These are phyloP conservation scores for Porphyrellus cyaneotinctus DNA, from an alignment of 768 basidiomycete species.

Conservation along the genomic window DNA sequence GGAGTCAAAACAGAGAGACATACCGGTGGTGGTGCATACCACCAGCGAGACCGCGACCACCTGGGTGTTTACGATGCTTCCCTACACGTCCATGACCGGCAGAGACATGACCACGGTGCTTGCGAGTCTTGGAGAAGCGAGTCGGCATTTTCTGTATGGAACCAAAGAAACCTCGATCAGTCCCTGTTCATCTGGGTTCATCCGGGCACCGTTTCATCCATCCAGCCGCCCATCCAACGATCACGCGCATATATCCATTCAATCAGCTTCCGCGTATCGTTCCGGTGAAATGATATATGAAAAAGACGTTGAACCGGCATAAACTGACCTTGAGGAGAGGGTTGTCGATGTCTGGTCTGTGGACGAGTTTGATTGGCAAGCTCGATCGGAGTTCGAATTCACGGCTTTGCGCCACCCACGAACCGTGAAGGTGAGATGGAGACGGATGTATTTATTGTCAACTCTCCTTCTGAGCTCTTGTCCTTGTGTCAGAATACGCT, in stretches of 20 bases:
- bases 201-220: constrained; percentile 39
- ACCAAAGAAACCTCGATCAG: constrained; percentile 17
- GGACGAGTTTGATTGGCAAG: constrained; percentile 2
- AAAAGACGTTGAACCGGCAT: constrained; percentile 21
- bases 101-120: constrained; percentile 98
- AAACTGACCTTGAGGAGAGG: constrained; percentile 65
- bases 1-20: constrained; percentile 28
- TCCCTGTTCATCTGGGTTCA: constrained; percentile 24
- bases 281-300: constrained; percentile 11
- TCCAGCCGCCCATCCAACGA: constrained; percentile 46
- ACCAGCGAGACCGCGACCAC: constrained; percentile 99
- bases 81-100: constrained; percentile 99
- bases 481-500: neutral
- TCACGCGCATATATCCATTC: constrained; percentile 17
- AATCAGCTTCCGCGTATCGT: constrained; percentile 5
- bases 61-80: constrained; percentile 99
- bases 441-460: constrained; percentile 69
- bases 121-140: constrained; percentile 94
- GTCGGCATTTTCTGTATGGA: constrained; percentile 77
- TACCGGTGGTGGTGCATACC: constrained; percentile 99
- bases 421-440: constrained; percentile 16
- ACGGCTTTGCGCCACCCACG: constrained; percentile 16
- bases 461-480: no score
- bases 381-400: constrained; percentile 27
- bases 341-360: constrained; percentile 37